Evolutionary conservation across 2,329 filamentous ascomycete genomes (phyloP).

Genomic region (Parastagonospora avenae): DNA sequence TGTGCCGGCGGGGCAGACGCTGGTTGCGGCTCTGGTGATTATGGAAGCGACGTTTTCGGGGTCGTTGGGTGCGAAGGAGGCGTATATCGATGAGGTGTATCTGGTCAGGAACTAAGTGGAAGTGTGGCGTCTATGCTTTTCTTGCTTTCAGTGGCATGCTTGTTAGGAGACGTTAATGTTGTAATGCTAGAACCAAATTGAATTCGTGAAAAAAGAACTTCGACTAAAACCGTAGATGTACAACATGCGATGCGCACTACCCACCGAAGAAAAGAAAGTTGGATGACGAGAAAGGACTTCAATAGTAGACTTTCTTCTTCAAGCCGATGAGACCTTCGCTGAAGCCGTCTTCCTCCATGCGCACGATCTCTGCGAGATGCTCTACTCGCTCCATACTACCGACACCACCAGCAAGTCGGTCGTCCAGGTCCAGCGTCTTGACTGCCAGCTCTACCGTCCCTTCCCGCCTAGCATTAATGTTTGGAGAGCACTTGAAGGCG

Average conservation of each 20-base stretch:
- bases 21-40: not conserved
- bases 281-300: not conserved
- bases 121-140: no score
- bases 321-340: conserved; percentile 39
- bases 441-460: not conserved
- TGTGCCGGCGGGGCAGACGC: not conserved
- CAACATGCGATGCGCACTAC: not conserved
- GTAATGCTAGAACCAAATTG: not conserved
- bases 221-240: not conserved
- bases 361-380: conserved; percentile 21
- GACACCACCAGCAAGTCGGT: conserved; percentile 28
- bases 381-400: conserved; percentile 26
- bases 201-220: not conserved
- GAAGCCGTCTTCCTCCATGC: conserved; percentile 35
- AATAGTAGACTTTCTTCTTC: conserved; percentile 38
- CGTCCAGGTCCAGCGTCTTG: conserved; percentile 9
- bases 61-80: not conserved
- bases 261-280: not conserved
- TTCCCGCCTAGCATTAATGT: conserved; percentile 10
- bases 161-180: not conserved
- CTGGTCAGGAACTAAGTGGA: not conserved
- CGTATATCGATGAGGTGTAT: conserved; percentile 1
- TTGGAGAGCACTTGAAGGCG: conserved; percentile 29
- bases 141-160: no score
- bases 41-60: conserved; percentile 1